phyloP scores from a whole-genome alignment of 2,329 filamentous ascomycete species.

The Paraphoma chrysanthemicola region DNA sequence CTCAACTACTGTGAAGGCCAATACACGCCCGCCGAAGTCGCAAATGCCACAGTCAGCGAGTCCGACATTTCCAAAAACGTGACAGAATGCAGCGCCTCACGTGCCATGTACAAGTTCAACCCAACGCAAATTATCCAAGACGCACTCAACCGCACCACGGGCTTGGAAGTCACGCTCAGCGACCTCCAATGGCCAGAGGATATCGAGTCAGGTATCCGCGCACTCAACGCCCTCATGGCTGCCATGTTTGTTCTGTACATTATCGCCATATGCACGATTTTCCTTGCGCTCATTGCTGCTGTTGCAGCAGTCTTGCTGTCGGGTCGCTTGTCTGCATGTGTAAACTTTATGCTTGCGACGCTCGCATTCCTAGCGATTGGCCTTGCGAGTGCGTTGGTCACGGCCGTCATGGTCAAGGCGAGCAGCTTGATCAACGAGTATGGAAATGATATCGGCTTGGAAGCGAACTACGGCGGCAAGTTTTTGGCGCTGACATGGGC shows the following conservation, averaged over 20 bases:
- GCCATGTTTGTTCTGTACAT: constrained; percentile 67
- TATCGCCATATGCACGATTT: constrained; percentile 62
- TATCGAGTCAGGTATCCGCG: constrained; percentile 61
- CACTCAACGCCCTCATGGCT: constrained; percentile 57
- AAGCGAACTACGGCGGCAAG: constrained; percentile 58
- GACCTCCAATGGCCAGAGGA: constrained; percentile 64
- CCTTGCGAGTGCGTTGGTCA: constrained; percentile 76
- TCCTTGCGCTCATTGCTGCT: constrained; percentile 57
- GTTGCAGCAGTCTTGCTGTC: constrained; percentile 54
- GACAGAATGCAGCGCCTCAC: constrained; percentile 61
- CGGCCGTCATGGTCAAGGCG: constrained; percentile 65
- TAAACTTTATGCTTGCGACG: constrained; percentile 58
- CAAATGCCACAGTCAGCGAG: constrained; percentile 52
- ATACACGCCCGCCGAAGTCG: constrained; percentile 51
- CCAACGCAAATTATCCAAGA: constrained; percentile 58
- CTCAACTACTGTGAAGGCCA: constrained; percentile 65
- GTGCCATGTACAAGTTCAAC: constrained; percentile 64
- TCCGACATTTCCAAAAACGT: constrained; percentile 58
- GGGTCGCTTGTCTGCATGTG: constrained; percentile 55
- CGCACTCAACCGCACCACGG: constrained; percentile 52
- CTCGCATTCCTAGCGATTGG: constrained; percentile 67
- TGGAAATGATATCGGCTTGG: constrained; percentile 58
- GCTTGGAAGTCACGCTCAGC: constrained; percentile 56
- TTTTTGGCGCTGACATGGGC: constrained; percentile 69
- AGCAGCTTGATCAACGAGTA: constrained; percentile 61